A percentile compares a stretch with the other conserved stretches of the same genome.
Conservation (phyloP, 2,329 filamentous ascomycete species). For the Lachnellula subtilissima region DNA sequence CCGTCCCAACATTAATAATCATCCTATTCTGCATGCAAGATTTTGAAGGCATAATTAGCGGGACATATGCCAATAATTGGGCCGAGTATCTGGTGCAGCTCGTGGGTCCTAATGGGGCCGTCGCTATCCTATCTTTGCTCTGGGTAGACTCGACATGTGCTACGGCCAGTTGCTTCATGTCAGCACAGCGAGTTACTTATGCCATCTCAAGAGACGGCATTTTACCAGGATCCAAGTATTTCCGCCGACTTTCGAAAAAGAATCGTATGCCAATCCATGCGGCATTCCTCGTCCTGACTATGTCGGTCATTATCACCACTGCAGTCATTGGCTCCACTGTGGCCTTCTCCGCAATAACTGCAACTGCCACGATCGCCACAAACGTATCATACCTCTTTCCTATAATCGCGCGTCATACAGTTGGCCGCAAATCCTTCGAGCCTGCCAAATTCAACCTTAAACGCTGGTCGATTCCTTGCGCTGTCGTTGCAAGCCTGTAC, state of each 20-base stretch:
- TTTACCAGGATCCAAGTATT: constrained; percentile 35
- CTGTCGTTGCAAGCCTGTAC: constrained; percentile 29
- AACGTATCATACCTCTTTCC: constrained; percentile 38
- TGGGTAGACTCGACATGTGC: constrained; percentile 37
- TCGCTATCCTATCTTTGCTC: constrained; percentile 33
- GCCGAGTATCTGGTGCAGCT: constrained; percentile 37
- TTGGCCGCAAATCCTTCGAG: constrained; percentile 32
- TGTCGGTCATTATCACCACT: constrained; percentile 32
- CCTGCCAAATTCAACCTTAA: constrained; percentile 35
- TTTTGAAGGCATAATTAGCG: constrained; percentile 35
- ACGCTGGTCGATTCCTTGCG: constrained; percentile 25
- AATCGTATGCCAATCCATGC: constrained; percentile 35
- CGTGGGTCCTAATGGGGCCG: constrained; percentile 33
- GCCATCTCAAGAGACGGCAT: constrained; percentile 37
- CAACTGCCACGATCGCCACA: constrained; percentile 35
- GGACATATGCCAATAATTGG: constrained; percentile 36
- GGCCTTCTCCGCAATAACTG: constrained; percentile 36
- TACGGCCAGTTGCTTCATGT: constrained; percentile 36
- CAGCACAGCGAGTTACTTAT: constrained; percentile 37
- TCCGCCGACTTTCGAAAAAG: constrained; percentile 29
- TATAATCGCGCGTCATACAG: constrained; percentile 36
- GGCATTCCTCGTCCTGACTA: constrained; percentile 30
- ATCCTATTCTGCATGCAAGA: constrained; percentile 39
- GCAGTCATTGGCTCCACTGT: constrained; percentile 36
- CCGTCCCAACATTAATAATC: constrained; percentile 35